Conservation (phyloP, 352 stramenopile species). For the Phytophthora foliorum region DNA sequence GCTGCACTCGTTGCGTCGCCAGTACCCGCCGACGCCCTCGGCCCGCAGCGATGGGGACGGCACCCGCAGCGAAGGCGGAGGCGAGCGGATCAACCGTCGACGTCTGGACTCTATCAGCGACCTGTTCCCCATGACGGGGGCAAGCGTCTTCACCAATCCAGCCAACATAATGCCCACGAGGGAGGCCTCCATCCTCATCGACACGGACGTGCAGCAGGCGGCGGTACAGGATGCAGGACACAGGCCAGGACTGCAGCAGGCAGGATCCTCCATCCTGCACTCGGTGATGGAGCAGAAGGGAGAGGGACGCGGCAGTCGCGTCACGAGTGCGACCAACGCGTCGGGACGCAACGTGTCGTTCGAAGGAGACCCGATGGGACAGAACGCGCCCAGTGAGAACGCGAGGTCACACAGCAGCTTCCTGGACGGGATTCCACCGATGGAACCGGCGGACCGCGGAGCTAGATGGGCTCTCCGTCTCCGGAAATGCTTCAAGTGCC, state of each 20-base stretch:
- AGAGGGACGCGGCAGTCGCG: constrained; percentile 26
- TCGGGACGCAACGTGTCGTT: constrained; percentile 36
- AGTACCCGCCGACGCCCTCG: constrained; percentile 29
- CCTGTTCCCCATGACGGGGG: constrained; percentile 71
- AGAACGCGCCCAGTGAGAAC: constrained; percentile 46
- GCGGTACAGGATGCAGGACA: constrained; percentile 32
- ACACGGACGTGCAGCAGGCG: constrained; percentile 61
- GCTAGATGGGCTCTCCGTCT: constrained; percentile 29
- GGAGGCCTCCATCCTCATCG: constrained; percentile 83
- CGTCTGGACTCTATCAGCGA: constrained; percentile 65
- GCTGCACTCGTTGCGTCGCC: constrained; percentile 31
- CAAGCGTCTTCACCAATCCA: constrained; percentile 74
- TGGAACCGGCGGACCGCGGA: constrained; percentile 36
- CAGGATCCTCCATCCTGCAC: constrained; percentile 35
- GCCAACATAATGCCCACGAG: constrained; percentile 81
- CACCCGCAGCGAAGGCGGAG: constrained; percentile 18
- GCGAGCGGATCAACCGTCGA: not conserved
- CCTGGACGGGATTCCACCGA: constrained; percentile 34
- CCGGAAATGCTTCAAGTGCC: constrained; percentile 36
- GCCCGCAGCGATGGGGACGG: constrained; percentile 26
- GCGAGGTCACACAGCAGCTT: constrained; percentile 38
- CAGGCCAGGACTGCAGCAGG: constrained; percentile 24
- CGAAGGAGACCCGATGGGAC: constrained; percentile 40
- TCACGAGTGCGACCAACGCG: constrained; percentile 22
- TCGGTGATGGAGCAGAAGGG: constrained; percentile 43